Evolutionary conservation across 148 eudicot genomes (phyloP).

Genomic region (Drosera capensis): DNA sequence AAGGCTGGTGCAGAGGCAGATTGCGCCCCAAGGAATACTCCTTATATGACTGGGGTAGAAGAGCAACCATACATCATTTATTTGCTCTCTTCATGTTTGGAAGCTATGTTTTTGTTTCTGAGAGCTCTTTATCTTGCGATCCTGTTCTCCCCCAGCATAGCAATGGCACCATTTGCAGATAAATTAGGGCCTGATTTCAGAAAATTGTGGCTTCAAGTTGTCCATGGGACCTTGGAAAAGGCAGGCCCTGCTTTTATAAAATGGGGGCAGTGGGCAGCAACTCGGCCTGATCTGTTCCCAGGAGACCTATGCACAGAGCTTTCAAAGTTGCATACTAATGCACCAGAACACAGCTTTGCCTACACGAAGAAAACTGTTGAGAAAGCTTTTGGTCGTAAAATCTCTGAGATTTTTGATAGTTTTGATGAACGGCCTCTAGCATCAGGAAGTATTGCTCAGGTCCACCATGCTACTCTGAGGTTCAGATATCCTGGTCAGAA

Average conservation of each 20-base stretch:
- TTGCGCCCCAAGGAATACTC: slow-evolving; percentile 21
- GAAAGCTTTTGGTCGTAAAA: slow-evolving; percentile 56
- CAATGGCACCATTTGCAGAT: slow-evolving; percentile 74
- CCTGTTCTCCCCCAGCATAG: slow-evolving; percentile 64
- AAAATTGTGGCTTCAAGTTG: slow-evolving; percentile 41
- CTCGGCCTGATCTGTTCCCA: slow-evolving; percentile 80
- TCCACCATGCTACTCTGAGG: slow-evolving; percentile 60
- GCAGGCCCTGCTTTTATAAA: slow-evolving; percentile 94
- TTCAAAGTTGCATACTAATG: slow-evolving; percentile 51
- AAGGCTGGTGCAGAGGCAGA: slow-evolving; percentile 39
- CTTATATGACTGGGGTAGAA: slow-evolving; percentile 44
- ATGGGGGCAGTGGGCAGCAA: slow-evolving; percentile 97
- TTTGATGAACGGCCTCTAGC: slow-evolving; percentile 82
- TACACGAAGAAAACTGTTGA: slow-evolving; percentile 54
- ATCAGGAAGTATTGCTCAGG: slow-evolving; percentile 80
- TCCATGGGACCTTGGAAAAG: slow-evolving; percentile 50
- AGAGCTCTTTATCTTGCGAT: slow-evolving; percentile 53
- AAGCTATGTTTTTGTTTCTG: slow-evolving; percentile 33
- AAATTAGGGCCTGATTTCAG: slow-evolving; percentile 54
- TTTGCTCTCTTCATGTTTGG: slow-evolving; percentile 31
- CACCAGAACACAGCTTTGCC: slow-evolving; percentile 66
- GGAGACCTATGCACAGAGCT: slow-evolving; percentile 56
- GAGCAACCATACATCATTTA: slow-evolving; percentile 46
- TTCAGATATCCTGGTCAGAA: slow-evolving; percentile 45
- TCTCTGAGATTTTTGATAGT: slow-evolving; percentile 62